A percentile compares a stretch with the other conserved stretches of the same genome.
Conservation (phyloP, 2,329 filamentous ascomycete species). For the Phaeosphaeria sp. region DNA sequence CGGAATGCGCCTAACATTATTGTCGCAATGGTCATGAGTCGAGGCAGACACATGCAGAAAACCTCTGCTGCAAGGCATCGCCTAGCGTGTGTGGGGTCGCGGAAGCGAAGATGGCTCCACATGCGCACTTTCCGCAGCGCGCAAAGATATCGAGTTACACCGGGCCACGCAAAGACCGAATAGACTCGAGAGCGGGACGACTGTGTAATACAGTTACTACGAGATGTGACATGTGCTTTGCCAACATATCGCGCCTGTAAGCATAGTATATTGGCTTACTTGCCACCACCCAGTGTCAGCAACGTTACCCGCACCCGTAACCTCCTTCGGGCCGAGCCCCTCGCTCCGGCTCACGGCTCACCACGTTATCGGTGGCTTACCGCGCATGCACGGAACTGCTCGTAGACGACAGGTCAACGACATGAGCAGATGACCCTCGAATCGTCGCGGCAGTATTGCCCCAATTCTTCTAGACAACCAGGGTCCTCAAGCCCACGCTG, state of each 20-base stretch:
- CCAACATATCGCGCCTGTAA: not conserved
- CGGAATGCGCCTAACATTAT: not conserved
- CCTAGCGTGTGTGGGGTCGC: not conserved
- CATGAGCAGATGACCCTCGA: not conserved
- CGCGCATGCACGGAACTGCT: not conserved
- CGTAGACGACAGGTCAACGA: not conserved
- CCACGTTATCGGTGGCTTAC: not conserved
- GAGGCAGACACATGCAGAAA: not conserved
- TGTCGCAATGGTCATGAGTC: not conserved
- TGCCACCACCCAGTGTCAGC: not conserved
- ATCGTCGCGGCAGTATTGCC: not conserved
- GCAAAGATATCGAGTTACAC: not conserved
- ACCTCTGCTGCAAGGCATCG: not conserved
- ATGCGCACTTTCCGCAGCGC: not conserved
- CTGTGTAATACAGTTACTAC: not conserved
- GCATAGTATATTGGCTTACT: not conserved
- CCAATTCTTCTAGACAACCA: not conserved
- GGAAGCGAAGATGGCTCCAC: not conserved
- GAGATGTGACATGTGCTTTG: not conserved
- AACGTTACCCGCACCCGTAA: not conserved
- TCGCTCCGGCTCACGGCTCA: not conserved
- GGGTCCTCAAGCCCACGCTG: not conserved
- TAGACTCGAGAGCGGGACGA: not conserved
- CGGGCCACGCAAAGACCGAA: not conserved
- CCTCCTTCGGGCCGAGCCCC: not conserved